phyloP scores from a whole-genome alignment of 2,329 filamentous ascomycete genomes.

The Anisogramma anomala region DNA sequence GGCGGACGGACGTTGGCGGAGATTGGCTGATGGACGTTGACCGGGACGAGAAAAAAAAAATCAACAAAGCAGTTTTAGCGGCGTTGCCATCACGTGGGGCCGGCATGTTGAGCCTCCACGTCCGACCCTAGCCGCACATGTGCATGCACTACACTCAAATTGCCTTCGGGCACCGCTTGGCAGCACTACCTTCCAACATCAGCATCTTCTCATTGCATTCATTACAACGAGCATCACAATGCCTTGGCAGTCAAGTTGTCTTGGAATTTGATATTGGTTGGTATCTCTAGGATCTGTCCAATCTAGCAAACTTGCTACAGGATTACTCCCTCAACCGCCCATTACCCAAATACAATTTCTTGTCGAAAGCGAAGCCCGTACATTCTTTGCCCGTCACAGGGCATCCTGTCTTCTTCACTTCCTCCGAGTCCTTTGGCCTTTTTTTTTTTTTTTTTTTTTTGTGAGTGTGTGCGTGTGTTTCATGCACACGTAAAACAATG shows the following conservation, averaged over 20 bases:
- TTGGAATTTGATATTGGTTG: not conserved
- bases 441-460: not conserved
- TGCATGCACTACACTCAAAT: not conserved
- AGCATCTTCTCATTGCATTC: no score
- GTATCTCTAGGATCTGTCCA: constrained; percentile 7
- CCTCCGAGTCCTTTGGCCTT: not conserved
- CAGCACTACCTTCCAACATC: no score
- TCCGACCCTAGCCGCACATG: not conserved
- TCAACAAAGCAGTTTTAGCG: not conserved
- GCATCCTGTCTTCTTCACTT: not conserved
- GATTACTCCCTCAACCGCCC: not conserved
- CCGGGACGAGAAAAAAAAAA: not conserved
- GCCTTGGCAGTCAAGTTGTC: no score
- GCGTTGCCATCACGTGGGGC: constrained; percentile 10
- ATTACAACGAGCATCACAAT: not conserved
- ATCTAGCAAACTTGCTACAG: constrained; percentile 1
- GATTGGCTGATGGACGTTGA: not conserved
- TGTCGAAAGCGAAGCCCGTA: not conserved
- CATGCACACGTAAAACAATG: not conserved
- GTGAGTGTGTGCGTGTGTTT: not conserved
- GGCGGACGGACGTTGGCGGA: not conserved
- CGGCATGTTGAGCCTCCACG: no score
- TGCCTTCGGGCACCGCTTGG: no score
- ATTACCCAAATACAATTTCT: constrained; percentile 11
- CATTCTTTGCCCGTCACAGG: not conserved